Conservation (phyloP, 2,329 filamentous ascomycete genomes). For the Ceratocystis cubensis region DNA sequence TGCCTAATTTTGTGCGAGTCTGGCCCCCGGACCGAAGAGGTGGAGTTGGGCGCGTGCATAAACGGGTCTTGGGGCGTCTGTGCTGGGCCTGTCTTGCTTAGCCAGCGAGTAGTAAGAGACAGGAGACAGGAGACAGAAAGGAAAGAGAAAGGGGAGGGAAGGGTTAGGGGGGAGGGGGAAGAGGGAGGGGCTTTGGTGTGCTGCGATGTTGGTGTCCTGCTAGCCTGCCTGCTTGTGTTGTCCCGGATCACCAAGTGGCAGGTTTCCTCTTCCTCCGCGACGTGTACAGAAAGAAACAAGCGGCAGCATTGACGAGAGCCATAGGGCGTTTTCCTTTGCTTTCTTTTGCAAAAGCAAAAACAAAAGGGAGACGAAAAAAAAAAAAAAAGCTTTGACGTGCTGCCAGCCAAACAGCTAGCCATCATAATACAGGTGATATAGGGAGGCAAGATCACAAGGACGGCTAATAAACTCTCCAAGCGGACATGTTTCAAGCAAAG, state of each 20-base stretch:
- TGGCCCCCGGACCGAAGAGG: neutral
- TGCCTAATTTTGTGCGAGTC: neutral
- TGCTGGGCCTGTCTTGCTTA: neutral
- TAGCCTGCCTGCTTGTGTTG: neutral
- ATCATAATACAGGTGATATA: neutral
- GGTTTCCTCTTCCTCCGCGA: neutral
- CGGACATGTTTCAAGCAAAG: conserved; percentile 4
- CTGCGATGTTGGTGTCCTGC: neutral
- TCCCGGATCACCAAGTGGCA: conserved; percentile 1
- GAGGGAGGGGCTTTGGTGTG: neutral
- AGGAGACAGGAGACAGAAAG: too few species aligned
- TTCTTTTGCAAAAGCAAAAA: neutral
- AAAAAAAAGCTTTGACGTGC: neutral
- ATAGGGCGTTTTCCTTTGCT: too few species aligned
- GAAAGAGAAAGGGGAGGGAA: too few species aligned
- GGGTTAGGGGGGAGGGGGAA: too few species aligned
- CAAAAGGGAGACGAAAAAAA: neutral
- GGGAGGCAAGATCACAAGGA: neutral
- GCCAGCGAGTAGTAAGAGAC: too few species aligned
- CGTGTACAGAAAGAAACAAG: too few species aligned
- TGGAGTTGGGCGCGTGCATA: neutral
- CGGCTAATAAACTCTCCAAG: neutral
- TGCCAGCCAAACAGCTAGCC: neutral
- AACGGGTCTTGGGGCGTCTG: neutral
- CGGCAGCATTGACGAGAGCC: too few species aligned